Base-by-base conservation (phyloP, 108 stramenopile species). In the Pseudonitzschia delicatissima region DNA sequence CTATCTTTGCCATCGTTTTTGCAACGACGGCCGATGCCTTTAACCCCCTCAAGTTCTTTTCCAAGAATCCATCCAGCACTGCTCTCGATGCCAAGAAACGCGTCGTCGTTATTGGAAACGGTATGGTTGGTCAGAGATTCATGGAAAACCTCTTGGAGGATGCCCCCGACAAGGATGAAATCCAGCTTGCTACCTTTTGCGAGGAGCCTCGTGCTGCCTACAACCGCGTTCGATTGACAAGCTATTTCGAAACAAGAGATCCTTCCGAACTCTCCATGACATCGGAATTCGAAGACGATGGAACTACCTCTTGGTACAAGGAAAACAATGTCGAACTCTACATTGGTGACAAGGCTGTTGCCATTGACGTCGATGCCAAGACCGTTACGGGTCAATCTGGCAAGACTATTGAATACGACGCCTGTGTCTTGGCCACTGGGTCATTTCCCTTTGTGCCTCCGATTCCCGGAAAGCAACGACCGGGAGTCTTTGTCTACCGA, bases 101-200 rank as follows among this genome's bases (percentile, higher is more conserved):
- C 12, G 82, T 92, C n/a, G 93, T 94, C 3, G 93, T 94, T 36
- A 84, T 94, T 37, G 93, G 93, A 21, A 91, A 94, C 50, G 93
- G 96, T 45, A 96, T 96, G 95, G 92, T 95, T 2, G 96, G 96
- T 9, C 96, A 96, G 77, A 83, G 90, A 18, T 90, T 96, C 80
- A 91, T 95, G 87, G 96, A 95, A 67, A 88, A 93, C 27, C 72
- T 95, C 26, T 55, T 94, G 63, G 83, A 89, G 31, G 86, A 91
- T 69, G 66, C 66, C 9, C n/a, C n/a, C n/a, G 72, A 84, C 17
- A 66, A 74, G 29, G 74, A 86, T 33, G 57, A 23, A 23, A 79
- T 81, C 35, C 81, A 83, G 66, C 76, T 95, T 17, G 71, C 86
- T 50, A 92, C 90, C 9, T 96, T 96, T 77, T 95, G 96, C 69